Base-by-base conservation (phyloP, 345 rosid species). In the Euphorbia tirucalli region DNA sequence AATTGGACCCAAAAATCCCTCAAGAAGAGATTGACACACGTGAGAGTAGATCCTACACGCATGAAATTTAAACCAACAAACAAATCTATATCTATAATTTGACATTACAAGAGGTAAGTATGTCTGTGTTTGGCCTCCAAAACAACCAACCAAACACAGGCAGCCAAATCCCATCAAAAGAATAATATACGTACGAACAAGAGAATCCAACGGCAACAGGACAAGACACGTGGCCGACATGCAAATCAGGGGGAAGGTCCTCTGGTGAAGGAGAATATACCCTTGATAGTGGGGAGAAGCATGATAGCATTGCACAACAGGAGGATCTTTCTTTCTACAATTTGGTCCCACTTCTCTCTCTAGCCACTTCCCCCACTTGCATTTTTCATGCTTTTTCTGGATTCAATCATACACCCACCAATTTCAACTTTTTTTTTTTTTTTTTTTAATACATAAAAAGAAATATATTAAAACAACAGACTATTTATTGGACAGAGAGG, bases 181-280 rank as follows among this genome's bases (percentile, higher is more conserved):
- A 39, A 24, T 60, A 71, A 70, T 52, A 10, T 6, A 6, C n/a
- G n/a, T n/a, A 56, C 37, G 37, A 70, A 59, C 14, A 60, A 39
- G 7, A 44, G 32, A 71, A 43, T 46, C 66, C 68, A 62, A 84
- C 83, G 88, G 86, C 75, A 64, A 37, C 11, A 69, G 11, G 79
- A 70, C 70, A 64, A 25, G 76, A 83, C 85, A 87, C 84, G 85
- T 81, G 87, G 88, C 83, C 78, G 87, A 81, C 90, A 87, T 77
- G 83, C 86, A 85, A 72, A 85, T 83, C 76, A 35, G 41, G 15
- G 66, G 44, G 62, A 55, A 65, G 65, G 61, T 52, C 32, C 49
- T 43, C 49, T 43, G 7, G 10, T 61, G 73, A 68, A 70, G 75
- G 65, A 74, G 85, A 80, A 80, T 79, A 84, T 77, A 73, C 75